Evolutionary conservation across 176 grass and related monocot genomes (phyloP).

Genomic region (Dactylis glomerata): DNA sequence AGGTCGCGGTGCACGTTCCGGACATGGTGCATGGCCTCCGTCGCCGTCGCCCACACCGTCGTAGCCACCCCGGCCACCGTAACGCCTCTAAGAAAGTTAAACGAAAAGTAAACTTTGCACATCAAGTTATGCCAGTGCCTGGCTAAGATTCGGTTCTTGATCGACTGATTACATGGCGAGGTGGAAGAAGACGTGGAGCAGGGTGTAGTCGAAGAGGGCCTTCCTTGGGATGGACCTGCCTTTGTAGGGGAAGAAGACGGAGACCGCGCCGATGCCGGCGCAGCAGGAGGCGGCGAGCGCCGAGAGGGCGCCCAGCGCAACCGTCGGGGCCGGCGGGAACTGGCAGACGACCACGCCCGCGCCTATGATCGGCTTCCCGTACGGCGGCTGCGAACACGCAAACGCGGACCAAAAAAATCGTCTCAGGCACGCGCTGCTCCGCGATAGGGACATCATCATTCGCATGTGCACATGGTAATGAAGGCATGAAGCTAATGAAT

Average conservation of each 20-base stretch:
- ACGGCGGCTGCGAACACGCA: slow-evolving; percentile 27
- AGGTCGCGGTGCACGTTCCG: slow-evolving; percentile 46
- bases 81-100: background rate
- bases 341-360: slow-evolving; percentile 44
- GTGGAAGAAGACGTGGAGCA: slow-evolving; percentile 52
- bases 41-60: slow-evolving; percentile 45
- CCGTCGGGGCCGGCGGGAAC: slow-evolving; percentile 46
- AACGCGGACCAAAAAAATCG: background rate
- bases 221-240: slow-evolving; percentile 27
- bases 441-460: too few relatives aligned
- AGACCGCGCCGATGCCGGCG: slow-evolving; percentile 27
- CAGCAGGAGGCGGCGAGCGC: slow-evolving; percentile 15
- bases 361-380: slow-evolving; percentile 43
- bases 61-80: slow-evolving; percentile 29
- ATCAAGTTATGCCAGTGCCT: too few relatives aligned
- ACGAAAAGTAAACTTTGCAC: too few relatives aligned
- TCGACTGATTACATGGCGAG: slow-evolving; percentile 44
- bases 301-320: slow-evolving; percentile 34
- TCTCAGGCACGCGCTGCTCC: background rate
- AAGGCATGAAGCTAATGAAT: background rate
- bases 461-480: background rate
- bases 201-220: slow-evolving; percentile 32
- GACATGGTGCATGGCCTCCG: slow-evolving; percentile 37
- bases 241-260: slow-evolving; percentile 54
- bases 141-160: background rate